Percentiles rank a stretch among this genome's conserved stretches.
phyloP scores from a whole-genome alignment of 192 early-diverging fungal genomes.

The Obelidium mucronatum region DNA sequence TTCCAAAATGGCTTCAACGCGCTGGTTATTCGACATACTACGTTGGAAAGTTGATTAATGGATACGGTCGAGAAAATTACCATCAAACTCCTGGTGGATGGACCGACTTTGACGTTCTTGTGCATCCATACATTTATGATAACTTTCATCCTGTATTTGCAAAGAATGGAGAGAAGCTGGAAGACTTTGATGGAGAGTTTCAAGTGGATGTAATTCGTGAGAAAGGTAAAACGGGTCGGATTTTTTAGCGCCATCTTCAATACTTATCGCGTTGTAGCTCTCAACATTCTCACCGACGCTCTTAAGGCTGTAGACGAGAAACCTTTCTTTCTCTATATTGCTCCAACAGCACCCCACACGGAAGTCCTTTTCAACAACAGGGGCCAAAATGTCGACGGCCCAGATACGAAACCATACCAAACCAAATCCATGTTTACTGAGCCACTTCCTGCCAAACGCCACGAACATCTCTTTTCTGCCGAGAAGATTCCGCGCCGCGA shows the following conservation, averaged over 20 bases:
- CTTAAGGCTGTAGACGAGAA: slow-evolving; percentile 30
- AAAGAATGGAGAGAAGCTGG: slow-evolving; percentile 50
- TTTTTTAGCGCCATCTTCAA: neutral
- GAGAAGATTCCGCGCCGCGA: slow-evolving; percentile 63
- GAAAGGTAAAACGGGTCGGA: neutral
- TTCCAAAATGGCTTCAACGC: slow-evolving; percentile 61
- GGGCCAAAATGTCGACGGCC: neutral
- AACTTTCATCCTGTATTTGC: slow-evolving; percentile 66
- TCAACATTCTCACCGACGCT: neutral
- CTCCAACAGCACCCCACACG: slow-evolving; percentile 69
- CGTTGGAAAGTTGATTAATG: slow-evolving; percentile 73
- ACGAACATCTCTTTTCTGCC: slow-evolving; percentile 60
- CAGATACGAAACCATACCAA: neutral
- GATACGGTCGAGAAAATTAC: slow-evolving; percentile 43
- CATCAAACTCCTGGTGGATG: slow-evolving; percentile 47
- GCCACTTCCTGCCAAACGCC: slow-evolving; percentile 64
- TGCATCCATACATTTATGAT: slow-evolving; percentile 67
- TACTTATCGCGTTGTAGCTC: neutral
- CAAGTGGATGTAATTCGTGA: slow-evolving; percentile 56
- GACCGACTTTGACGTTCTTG: slow-evolving; percentile 45
- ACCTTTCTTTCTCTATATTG: slow-evolving; percentile 57
- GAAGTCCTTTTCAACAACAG: slow-evolving; percentile 46
- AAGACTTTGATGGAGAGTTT: slow-evolving; percentile 55
- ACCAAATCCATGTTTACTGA: slow-evolving; percentile 44
- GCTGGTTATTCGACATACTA: slow-evolving; percentile 71